These are phyloP conservation scores for Microbotryomycetes sp. DNA, from an alignment of 1,284 basidiomycete species.

Conservation along the genomic window DNA sequence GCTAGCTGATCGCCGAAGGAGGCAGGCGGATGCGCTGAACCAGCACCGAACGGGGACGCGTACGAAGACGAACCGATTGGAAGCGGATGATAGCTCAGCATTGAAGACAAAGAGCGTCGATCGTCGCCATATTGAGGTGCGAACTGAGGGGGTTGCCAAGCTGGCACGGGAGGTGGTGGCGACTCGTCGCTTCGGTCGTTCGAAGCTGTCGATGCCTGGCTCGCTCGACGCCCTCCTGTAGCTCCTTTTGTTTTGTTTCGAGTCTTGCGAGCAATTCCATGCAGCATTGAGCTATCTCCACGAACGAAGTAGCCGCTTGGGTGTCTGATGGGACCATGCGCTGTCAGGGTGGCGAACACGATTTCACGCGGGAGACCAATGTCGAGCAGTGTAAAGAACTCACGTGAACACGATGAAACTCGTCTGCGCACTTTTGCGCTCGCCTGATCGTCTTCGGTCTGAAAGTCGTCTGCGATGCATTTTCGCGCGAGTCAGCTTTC, in stretches of 20 bases:
- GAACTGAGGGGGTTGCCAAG: not conserved
- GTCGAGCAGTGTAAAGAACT: not conserved
- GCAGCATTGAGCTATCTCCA: slow-evolving; percentile 11
- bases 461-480: slow-evolving; percentile 7
- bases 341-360: not conserved
- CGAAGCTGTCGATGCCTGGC: slow-evolving; percentile 17
- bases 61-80: no score
- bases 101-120: not conserved
- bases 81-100: not conserved
- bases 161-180: not conserved
- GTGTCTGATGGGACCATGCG: slow-evolving; percentile 5
- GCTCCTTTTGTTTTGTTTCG: slow-evolving; percentile 2
- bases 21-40: no score
- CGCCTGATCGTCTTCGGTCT: slow-evolving; percentile 18
- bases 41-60: not conserved
- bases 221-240: not conserved
- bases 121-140: not conserved
- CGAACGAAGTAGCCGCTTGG: slow-evolving; percentile 18
- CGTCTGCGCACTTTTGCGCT: not conserved
- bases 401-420: slow-evolving; percentile 17
- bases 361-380: not conserved
- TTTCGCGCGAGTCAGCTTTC: not conserved
- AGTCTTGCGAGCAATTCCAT: slow-evolving; percentile 20
- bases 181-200: slow-evolving; percentile 1
- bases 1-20: not conserved